These are phyloP conservation scores for Nicotiana rustica DNA, from an alignment of 305 asterid species.

Conservation along the genomic window DNA sequence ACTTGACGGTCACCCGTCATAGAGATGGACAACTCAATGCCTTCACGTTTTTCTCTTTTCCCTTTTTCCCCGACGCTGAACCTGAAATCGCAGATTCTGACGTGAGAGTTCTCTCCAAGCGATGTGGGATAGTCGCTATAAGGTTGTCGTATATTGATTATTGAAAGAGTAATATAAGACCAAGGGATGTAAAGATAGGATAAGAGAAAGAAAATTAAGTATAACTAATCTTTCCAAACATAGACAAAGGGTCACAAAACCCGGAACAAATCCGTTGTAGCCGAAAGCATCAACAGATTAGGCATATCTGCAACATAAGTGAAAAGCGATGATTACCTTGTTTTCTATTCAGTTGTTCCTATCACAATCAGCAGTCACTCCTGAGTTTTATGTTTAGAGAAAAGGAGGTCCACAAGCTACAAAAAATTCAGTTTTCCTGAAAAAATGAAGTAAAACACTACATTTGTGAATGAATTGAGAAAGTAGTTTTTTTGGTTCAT, in stretches of 20 bases:
- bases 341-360: not conserved
- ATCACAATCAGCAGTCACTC: not conserved
- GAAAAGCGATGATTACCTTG: conserved; percentile 14
- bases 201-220: not conserved
- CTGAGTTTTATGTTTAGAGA: not conserved
- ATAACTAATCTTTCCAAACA: not conserved
- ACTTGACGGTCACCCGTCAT: no score
- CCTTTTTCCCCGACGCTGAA: no score
- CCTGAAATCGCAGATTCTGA: no score
- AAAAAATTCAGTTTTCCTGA: not conserved
- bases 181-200: not conserved
- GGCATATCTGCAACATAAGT: not conserved
- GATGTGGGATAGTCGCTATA: no score
- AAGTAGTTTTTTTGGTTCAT: not conserved
- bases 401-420: not conserved
- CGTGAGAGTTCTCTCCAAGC: no score
- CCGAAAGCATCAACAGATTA: not conserved
- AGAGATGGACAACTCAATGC: no score
- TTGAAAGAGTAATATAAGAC: not conserved
- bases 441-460: not conserved
- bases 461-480: not conserved
- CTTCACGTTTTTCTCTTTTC: no score
- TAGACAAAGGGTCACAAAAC: not conserved
- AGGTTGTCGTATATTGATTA: not conserved
- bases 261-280: not conserved